A percentile compares a stretch with the other conserved stretches of the same genome.
These are phyloP conservation scores for Metarhizium album DNA, from an alignment of 2,329 filamentous ascomycete species.

Conservation along the genomic window DNA sequence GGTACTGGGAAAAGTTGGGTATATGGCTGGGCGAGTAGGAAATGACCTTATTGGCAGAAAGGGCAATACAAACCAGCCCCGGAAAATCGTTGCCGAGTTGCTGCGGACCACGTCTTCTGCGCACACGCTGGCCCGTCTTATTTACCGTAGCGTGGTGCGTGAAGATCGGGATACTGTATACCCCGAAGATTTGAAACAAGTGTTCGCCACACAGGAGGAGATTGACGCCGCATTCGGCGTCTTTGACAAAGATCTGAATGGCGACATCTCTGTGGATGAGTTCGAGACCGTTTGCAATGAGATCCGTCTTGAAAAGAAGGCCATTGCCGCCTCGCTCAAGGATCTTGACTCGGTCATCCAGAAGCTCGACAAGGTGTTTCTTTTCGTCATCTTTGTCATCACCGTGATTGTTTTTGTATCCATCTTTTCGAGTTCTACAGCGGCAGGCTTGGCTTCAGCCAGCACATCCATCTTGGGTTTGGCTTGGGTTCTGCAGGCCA, in stretches of 20 bases:
- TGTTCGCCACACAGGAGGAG: slow-evolving; percentile 75
- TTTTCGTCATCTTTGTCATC: slow-evolving; percentile 76
- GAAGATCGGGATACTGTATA: slow-evolving; percentile 66
- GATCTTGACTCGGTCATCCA: slow-evolving; percentile 88
- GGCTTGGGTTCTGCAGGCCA: slow-evolving; percentile 86
- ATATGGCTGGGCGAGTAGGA: slow-evolving; percentile 75
- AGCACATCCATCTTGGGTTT: slow-evolving; percentile 81
- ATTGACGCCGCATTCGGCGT: slow-evolving; percentile 81
- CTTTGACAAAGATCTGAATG: slow-evolving; percentile 95
- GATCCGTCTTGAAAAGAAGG: slow-evolving; percentile 88
- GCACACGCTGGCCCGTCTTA: slow-evolving; percentile 73
- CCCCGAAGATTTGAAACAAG: slow-evolving; percentile 64
- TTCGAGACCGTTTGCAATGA: slow-evolving; percentile 89
- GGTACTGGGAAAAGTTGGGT: slow-evolving; percentile 69
- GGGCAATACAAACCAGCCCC: slow-evolving; percentile 62
- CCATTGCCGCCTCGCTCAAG: slow-evolving; percentile 87
- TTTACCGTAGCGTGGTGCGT: slow-evolving; percentile 78
- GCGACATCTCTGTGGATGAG: slow-evolving; percentile 92
- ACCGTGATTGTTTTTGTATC: slow-evolving; percentile 79
- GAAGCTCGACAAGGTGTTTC: slow-evolving; percentile 80
- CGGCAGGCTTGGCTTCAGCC: slow-evolving; percentile 78
- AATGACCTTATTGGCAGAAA: slow-evolving; percentile 82
- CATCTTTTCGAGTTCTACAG: slow-evolving; percentile 81
- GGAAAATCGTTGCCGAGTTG: slow-evolving; percentile 73
- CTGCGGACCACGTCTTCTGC: slow-evolving; percentile 61